Evolutionary conservation across 495 filamentous ascomycete species (phyloP).

Genomic region (Neurospora africana): DNA sequence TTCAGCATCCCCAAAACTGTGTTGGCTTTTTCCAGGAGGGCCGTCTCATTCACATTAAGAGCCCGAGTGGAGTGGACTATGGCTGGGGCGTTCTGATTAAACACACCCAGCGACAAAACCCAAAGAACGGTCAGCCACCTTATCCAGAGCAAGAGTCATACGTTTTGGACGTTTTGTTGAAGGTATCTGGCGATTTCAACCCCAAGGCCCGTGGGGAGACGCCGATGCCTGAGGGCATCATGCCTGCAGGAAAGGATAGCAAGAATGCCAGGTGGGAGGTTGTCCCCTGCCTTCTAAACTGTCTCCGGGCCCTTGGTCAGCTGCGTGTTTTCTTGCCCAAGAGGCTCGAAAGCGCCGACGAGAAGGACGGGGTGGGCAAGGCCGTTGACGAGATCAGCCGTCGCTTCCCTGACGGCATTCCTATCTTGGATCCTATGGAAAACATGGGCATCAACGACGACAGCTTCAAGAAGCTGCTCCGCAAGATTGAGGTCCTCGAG

Average conservation of each 20-base stretch:
- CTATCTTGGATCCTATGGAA: conserved; percentile 82
- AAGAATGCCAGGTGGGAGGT: conserved; percentile 57
- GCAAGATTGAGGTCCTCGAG: conserved; percentile 95
- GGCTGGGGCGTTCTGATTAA: conserved; percentile 87
- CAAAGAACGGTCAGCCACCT: conserved; percentile 51
- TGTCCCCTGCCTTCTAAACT: conserved; percentile 76
- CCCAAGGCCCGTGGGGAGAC: conserved; percentile 18
- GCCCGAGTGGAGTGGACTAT: conserved; percentile 60
- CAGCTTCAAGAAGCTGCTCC: conserved; percentile 80
- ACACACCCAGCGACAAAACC: conserved; percentile 47
- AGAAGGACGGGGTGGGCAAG: conserved; percentile 51
- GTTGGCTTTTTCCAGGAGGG: conserved; percentile 71
- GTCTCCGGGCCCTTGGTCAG: conserved; percentile 66
- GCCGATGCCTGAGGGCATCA: conserved; percentile 25
- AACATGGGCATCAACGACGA: conserved; percentile 90
- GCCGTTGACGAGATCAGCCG: conserved; percentile 61
- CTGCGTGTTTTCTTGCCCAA: conserved; percentile 70
- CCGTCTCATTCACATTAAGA: conserved; percentile 71
- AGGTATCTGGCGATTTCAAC: conserved; percentile 47
- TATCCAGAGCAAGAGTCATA: conserved; percentile 61
- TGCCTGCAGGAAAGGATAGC: conserved; percentile 8
- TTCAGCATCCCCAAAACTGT: conserved; percentile 79
- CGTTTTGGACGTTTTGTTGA: conserved; percentile 71
- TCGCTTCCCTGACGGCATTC: conserved; percentile 87
- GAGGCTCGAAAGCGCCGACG: conserved; percentile 51